A percentile compares a stretch with the other conserved stretches of the same genome.
Evolutionary conservation across 805 yeast species (phyloP).

Genomic region (Candida khao-thaluensis): DNA sequence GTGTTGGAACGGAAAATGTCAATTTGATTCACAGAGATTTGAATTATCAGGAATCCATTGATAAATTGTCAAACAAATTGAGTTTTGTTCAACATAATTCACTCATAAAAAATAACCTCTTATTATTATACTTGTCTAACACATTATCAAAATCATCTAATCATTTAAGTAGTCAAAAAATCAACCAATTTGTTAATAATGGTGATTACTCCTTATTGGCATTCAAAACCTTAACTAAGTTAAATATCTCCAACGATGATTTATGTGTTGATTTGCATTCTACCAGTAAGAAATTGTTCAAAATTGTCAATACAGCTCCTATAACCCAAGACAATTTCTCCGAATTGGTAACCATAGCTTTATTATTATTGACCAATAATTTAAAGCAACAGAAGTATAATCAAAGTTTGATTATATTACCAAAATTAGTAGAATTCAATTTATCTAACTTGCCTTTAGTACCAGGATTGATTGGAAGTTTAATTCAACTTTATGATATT

Average conservation of each 20-base stretch:
- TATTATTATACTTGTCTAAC: conserved; percentile 41
- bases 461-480: conserved; percentile 52
- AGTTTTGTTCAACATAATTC: conserved; percentile 38
- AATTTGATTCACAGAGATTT: conserved; percentile 34
- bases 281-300: conserved; percentile 23
- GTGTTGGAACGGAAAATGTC: conserved; percentile 22
- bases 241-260: conserved; percentile 28
- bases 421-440: conserved; percentile 23
- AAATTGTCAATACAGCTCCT: conserved; percentile 14
- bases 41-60: conserved; percentile 33
- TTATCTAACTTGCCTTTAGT: conserved; percentile 21
- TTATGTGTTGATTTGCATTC: conserved; percentile 18
- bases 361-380: conserved; percentile 30
- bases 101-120: conserved; percentile 44
- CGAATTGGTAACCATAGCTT: conserved; percentile 24
- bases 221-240: conserved; percentile 29
- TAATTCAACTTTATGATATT: conserved; percentile 50
- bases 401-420: conserved; percentile 36
- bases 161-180: conserved; percentile 19
- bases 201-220: conserved; percentile 33
- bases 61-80: conserved; percentile 30
- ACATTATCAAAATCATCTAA: conserved; percentile 29
- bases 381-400: conserved; percentile 21
- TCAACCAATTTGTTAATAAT: conserved; percentile 17
- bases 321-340: conserved; percentile 11